Percentiles rank a stretch among this genome's conserved stretches.
These are phyloP conservation scores for Saccharomycopsis oosterbeekiorum DNA, from an alignment of 805 yeast species.

Conservation along the genomic window DNA sequence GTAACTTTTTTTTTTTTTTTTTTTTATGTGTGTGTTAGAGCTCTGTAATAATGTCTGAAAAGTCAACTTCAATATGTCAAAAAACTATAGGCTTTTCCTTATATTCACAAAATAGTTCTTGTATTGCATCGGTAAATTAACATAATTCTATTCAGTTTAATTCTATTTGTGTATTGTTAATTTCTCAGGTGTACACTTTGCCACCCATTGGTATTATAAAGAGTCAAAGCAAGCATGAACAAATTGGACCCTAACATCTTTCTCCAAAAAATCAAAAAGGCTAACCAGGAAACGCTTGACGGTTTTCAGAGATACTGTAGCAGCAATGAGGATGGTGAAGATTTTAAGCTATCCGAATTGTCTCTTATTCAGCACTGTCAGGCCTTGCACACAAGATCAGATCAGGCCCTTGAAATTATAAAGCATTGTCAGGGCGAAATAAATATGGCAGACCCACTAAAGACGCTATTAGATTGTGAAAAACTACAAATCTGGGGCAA, in stretches of 20 bases:
- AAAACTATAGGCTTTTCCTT: too few relatives aligned
- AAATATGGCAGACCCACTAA: background rate
- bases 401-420: background rate
- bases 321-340: background rate
- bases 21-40: too few relatives aligned
- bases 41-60: too few relatives aligned
- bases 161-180: too few relatives aligned
- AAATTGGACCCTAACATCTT: background rate
- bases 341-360: background rate
- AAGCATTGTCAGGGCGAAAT: background rate
- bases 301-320: background rate
- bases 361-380: background rate
- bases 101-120: too few relatives aligned
- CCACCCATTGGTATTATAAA: background rate
- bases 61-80: too few relatives aligned
- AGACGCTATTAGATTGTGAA: background rate
- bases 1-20: too few relatives aligned
- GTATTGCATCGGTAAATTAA: too few relatives aligned
- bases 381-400: background rate
- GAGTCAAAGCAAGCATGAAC: background rate
- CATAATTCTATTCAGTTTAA: too few relatives aligned
- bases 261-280: background rate
- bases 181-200: too few relatives aligned
- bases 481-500: background rate
- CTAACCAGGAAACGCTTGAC: background rate